These are phyloP conservation scores for Dinochytrium kinnereticum DNA, from an alignment of 371 early-diverging fungal species.

Conservation along the genomic window DNA sequence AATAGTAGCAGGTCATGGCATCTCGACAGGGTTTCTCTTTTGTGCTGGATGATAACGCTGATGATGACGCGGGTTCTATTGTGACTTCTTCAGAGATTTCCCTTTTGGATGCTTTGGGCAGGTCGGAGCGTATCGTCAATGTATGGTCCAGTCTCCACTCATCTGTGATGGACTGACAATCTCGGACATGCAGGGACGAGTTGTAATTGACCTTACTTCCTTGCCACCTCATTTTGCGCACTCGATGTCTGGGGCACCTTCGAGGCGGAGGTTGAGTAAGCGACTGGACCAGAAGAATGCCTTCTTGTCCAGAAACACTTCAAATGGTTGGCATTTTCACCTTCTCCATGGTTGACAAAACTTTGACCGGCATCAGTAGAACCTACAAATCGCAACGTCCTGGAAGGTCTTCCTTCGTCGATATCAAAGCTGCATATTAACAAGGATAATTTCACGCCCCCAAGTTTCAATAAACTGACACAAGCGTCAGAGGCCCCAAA, in stretches of 20 bases:
- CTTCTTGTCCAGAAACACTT: not conserved
- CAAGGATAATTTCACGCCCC: no score
- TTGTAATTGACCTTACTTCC: not conserved
- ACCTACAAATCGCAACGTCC: not conserved
- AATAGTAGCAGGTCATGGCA: no score
- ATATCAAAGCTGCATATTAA: not conserved
- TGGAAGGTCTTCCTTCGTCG: not conserved
- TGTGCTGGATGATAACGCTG: not conserved
- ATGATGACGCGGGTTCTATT: not conserved
- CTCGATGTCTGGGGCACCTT: not conserved
- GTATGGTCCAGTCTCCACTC: not conserved
- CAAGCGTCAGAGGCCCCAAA: not conserved
- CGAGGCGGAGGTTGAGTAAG: not conserved
- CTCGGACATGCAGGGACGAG: not conserved
- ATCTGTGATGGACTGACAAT: conserved; percentile 12
- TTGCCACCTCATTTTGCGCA: not conserved
- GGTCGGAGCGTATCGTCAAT: conserved; percentile 11
- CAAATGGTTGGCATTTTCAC: not conserved
- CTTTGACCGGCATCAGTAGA: not conserved
- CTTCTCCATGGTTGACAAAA: not conserved
- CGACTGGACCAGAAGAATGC: not conserved
- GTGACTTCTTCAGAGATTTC: conserved; percentile 1
- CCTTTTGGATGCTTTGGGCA: not conserved
- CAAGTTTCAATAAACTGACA: no score
- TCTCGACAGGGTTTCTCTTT: no score